Conservation (phyloP, 768 basidiomycete genomes). For the Psilocybe sp. region DNA sequence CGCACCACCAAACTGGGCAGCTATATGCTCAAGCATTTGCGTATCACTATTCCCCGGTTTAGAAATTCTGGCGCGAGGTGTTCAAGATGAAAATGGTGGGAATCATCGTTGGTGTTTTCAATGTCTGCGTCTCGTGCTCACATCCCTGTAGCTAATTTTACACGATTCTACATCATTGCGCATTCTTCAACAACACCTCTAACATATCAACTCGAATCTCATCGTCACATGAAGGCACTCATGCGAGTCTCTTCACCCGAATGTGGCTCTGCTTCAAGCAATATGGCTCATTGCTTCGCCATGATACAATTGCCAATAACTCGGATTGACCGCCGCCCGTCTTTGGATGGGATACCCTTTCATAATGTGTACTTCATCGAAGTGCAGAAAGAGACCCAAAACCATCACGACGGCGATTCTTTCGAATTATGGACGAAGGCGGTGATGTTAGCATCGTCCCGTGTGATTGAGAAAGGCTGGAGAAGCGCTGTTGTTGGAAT, state of each 20-base stretch:
- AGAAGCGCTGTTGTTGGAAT: slow-evolving; percentile 41
- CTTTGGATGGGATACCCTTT: slow-evolving; percentile 42
- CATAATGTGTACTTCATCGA: slow-evolving; percentile 67
- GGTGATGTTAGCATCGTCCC: slow-evolving; percentile 32
- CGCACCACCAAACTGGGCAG: slow-evolving; percentile 51
- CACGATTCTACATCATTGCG: slow-evolving; percentile 65
- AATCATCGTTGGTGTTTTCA: background rate
- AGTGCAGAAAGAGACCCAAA: slow-evolving; percentile 28
- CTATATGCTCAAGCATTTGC: slow-evolving; percentile 72
- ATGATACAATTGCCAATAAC: slow-evolving; percentile 39
- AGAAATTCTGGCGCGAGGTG: slow-evolving; percentile 55
- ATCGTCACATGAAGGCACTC: slow-evolving; percentile 25
- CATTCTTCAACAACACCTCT: slow-evolving; percentile 25
- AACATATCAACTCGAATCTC: slow-evolving; percentile 11
- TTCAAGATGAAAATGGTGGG: slow-evolving; percentile 60
- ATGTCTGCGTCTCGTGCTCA: background rate
- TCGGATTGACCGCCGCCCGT: slow-evolving; percentile 68
- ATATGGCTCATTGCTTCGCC: slow-evolving; percentile 25
- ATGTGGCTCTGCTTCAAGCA: slow-evolving; percentile 11
- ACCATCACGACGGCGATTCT: background rate
- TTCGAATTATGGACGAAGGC: slow-evolving; percentile 28
- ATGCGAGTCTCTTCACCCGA: slow-evolving; percentile 23
- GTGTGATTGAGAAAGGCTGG: slow-evolving; percentile 30
- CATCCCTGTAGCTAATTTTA: slow-evolving; percentile 55
- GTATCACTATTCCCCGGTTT: slow-evolving; percentile 58